These are phyloP conservation scores for Venturia nashicola DNA, from an alignment of 2,329 filamentous ascomycete species.

Conservation along the genomic window DNA sequence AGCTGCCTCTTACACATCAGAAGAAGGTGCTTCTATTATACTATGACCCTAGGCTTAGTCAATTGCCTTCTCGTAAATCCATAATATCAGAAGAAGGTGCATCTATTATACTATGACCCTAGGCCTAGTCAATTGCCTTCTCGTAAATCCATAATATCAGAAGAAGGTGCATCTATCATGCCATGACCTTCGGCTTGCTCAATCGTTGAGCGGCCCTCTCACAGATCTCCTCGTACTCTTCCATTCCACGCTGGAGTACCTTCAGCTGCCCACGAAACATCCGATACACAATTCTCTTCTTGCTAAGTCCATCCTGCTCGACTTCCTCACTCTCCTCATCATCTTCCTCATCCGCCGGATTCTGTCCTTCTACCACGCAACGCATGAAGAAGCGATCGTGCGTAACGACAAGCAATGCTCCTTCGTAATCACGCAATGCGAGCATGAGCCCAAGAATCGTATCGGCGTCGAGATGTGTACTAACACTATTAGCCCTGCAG, in stretches of 20 bases:
- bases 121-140: no score
- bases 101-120: no score
- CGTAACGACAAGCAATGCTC: slow-evolving; percentile 64
- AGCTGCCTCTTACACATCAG: no score
- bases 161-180: background rate
- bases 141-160: no score
- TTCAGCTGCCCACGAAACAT: slow-evolving; percentile 22
- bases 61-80: no score
- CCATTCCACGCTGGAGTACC: slow-evolving; percentile 25
- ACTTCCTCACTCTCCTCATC: slow-evolving; percentile 31
- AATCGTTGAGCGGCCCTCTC: slow-evolving; percentile 19
- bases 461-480: slow-evolving; percentile 75
- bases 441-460: slow-evolving; percentile 61
- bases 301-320: slow-evolving; percentile 29
- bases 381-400: slow-evolving; percentile 76
- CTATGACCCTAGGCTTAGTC: slow-evolving; percentile 6
- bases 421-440: slow-evolving; percentile 55
- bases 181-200: slow-evolving; percentile 7
- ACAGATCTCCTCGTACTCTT: slow-evolving; percentile 25
- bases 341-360: slow-evolving; percentile 27
- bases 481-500: background rate
- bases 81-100: no score
- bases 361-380: slow-evolving; percentile 54
- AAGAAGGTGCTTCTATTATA: background rate
- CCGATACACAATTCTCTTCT: slow-evolving; percentile 26